phyloP scores from a whole-genome alignment of 768 basidiomycete genomes.

The Erythrobasidium yunnanense region DNA sequence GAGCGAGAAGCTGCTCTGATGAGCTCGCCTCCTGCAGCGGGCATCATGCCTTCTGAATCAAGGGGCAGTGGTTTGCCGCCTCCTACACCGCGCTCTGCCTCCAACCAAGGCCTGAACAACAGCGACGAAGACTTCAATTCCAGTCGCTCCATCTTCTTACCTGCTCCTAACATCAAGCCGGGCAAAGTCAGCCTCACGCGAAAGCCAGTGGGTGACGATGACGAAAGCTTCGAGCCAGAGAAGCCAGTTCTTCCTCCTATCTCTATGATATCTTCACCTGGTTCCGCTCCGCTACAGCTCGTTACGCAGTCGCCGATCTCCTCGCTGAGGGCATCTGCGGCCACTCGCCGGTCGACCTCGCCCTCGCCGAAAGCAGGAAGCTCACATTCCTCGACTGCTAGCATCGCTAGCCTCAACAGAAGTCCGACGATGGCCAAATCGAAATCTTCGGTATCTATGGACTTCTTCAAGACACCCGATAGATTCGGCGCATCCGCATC shows the following conservation, averaged over 20 bases:
- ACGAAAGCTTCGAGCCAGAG: background rate
- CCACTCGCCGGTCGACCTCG: constrained; percentile 4
- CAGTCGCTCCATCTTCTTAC: constrained; percentile 21
- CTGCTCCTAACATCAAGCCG: constrained; percentile 26
- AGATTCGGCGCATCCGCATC: constrained; percentile 10
- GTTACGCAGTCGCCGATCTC: constrained; percentile 21
- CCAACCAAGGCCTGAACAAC: too few relatives aligned
- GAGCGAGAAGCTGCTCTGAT: background rate
- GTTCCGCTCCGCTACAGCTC: background rate
- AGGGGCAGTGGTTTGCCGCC: constrained; percentile 10
- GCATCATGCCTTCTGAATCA: constrained; percentile 18
- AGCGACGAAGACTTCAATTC: background rate
- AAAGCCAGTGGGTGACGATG: background rate
- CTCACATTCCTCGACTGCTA: background rate
- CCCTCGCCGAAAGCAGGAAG: constrained; percentile 14
- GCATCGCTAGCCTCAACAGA: background rate
- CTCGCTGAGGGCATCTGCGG: constrained; percentile 8
- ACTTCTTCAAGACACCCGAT: constrained; percentile 25
- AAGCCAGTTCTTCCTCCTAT: constrained; percentile 15
- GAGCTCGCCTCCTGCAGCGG: constrained; percentile 21
- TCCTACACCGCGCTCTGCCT: constrained; percentile 3
- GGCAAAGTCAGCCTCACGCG: background rate
- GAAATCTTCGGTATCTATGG: background rate
- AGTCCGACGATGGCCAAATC: constrained; percentile 15
- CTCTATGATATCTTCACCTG: constrained; percentile 17